Evolutionary conservation across 2,329 filamentous ascomycete species (phyloP).

Genomic region (Xylariaceae sp.): DNA sequence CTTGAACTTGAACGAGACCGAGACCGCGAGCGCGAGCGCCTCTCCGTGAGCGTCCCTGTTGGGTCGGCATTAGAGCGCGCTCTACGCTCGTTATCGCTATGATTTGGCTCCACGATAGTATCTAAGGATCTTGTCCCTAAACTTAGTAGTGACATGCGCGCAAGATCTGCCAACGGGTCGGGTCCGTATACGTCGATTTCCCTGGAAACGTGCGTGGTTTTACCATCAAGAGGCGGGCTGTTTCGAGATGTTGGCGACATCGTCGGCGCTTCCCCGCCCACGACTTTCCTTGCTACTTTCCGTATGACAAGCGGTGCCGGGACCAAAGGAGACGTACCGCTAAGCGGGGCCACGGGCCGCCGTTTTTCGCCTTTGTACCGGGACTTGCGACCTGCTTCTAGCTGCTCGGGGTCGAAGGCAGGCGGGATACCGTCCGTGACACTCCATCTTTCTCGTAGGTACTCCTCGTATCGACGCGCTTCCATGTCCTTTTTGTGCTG

Average conservation of each 20-base stretch:
- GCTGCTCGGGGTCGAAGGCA: constrained; percentile 14
- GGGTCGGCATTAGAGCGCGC: too few species aligned
- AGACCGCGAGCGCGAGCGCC: too few species aligned
- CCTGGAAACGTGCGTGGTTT: not conserved
- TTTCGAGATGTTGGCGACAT: not conserved
- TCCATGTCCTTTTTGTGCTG: constrained; percentile 2
- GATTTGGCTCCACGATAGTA: not conserved
- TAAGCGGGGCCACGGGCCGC: too few species aligned
- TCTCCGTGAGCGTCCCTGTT: too few species aligned
- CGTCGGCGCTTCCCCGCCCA: not conserved
- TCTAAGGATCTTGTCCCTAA: not conserved
- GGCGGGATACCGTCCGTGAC: constrained; percentile 12
- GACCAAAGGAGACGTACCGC: too few species aligned
- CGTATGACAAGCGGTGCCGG: too few species aligned
- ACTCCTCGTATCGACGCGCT: constrained; percentile 2
- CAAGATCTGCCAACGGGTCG: not conserved
- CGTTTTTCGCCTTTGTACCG: not conserved
- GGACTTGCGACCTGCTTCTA: constrained; percentile 7
- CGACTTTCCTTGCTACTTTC: not conserved
- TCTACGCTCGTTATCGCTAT: too few species aligned
- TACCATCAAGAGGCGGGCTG: not conserved
- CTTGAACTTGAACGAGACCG: too few species aligned
- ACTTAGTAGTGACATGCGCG: not conserved
- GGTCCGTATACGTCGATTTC: not conserved
- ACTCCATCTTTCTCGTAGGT: constrained; percentile 16